A percentile compares a stretch with the other conserved stretches of the same genome.
Evolutionary conservation across 441 rosid species (phyloP).

Genomic region (Syzygium syzygioides): DNA sequence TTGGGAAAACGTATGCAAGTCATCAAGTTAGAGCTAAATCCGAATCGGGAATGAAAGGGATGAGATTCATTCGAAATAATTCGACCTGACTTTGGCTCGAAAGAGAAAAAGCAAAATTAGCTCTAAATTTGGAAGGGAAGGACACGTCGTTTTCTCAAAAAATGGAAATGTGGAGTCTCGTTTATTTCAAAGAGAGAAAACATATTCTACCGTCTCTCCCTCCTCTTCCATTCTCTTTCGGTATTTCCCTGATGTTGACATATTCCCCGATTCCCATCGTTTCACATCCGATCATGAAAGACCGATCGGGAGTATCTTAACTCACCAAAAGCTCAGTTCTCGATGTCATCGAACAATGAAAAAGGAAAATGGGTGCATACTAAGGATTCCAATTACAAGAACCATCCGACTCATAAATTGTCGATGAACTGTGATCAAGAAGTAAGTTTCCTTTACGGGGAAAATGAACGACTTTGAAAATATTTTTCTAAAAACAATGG

Average conservation of each 20-base stretch:
- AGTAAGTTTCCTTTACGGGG: fast-evolving
- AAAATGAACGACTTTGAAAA: not conserved
- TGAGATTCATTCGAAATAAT: too few species aligned
- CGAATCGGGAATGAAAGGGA: not conserved
- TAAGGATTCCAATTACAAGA: not conserved
- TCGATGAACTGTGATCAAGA: fast-evolving
- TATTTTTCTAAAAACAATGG: not conserved
- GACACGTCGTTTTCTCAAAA: not conserved
- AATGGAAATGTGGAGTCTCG: not conserved
- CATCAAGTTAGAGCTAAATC: not conserved
- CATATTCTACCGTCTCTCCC: not conserved
- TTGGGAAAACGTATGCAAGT: not conserved
- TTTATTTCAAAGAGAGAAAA: not conserved
- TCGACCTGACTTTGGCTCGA: not conserved
- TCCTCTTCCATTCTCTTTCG: not conserved
- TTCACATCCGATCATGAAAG: too few species aligned
- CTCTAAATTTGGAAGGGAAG: too few species aligned
- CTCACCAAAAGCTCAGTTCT: not conserved
- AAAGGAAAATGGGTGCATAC: too few species aligned
- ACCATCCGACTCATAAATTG: not conserved
- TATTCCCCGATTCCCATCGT: too few species aligned
- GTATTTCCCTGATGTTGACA: too few species aligned
- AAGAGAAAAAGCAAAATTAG: not conserved
- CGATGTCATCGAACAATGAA: not conserved
- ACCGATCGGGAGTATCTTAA: too few species aligned